Base-by-base conservation (phyloP, 768 basidiomycete species). In the Russula ochroleuca region DNA sequence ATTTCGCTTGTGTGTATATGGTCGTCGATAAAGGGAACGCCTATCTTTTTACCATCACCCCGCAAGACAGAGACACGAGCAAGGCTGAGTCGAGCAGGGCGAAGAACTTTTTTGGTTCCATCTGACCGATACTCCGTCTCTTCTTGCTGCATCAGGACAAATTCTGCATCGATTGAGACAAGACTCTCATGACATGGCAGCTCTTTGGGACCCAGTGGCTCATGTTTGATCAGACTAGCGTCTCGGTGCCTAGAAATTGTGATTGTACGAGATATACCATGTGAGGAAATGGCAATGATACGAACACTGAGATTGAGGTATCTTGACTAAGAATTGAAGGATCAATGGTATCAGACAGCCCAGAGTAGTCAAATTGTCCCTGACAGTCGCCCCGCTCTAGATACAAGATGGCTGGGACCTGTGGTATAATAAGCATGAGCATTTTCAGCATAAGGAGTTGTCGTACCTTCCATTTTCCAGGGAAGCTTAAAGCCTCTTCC, bases 121-220 rank as follows among this genome's bases (percentile, higher is more conserved):
- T 99, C 94, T 0, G 96, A 97, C 21, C 92, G 86, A 70, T 88
- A 91, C 72, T 99, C 97, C 35, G 88, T 90, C 74, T 98, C 97
- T 77, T 98, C 97, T 89, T 94, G 92, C 73, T 98, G 94, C 84
- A 99, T 90, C 6, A 87, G 90, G 25, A 99, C 96, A 71, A 99
- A 99, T 71, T 99, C 96, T 1, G 96, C 95, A 70, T 99, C 97
- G 66, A 99, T 98, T 3, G 96, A 87, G 41, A 99, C 87, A 47
- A 96, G 76, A 6, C 89, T 95, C 14, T 94, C 97, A 6, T 88
- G 86, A 61, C 76, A 82, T 0, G 96, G 95, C 9, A 97, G 74
- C 73, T 99, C 97, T 17, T 86, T 83, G 21, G 77, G 76, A 15
- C 77, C 75, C 33, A 98, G 77, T 35, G 82, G 80, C 68, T 90